phyloP scores from a whole-genome alignment of 108 stramenopile genomes.

The Nitzschia inconspicua region DNA sequence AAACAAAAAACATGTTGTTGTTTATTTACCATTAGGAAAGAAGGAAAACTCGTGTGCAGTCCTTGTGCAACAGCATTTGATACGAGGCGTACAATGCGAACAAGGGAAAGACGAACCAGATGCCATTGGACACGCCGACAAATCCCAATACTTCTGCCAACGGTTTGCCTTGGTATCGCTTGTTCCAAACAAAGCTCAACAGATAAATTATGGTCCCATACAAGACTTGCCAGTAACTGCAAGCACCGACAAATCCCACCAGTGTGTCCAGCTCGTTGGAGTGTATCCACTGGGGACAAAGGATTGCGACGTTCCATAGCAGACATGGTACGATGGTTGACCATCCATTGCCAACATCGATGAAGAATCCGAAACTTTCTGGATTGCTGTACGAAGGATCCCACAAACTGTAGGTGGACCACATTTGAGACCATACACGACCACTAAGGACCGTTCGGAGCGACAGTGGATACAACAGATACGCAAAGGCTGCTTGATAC shows the following conservation, averaged over 20 bases:
- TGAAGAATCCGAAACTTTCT: constrained; percentile 85
- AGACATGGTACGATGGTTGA: constrained; percentile 72
- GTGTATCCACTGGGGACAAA: constrained; percentile 34
- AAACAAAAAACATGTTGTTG: no score
- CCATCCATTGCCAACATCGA: constrained; percentile 83
- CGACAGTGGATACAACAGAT: constrained; percentile 56
- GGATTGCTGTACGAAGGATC: constrained; percentile 84
- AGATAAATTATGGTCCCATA: constrained; percentile 82
- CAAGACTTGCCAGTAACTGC: constrained; percentile 75
- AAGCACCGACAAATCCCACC: constrained; percentile 60
- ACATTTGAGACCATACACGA: constrained; percentile 64
- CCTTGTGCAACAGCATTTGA: constrained; percentile 50
- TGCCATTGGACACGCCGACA: constrained; percentile 68
- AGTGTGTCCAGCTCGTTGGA: not conserved
- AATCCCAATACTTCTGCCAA: constrained; percentile 53
- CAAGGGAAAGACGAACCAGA: constrained; percentile 77
- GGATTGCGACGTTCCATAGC: constrained; percentile 66
- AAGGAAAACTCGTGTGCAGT: no score
- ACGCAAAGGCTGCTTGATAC: constrained; percentile 41
- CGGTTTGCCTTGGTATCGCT: constrained; percentile 52
- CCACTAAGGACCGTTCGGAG: constrained; percentile 42
- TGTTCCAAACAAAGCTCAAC: constrained; percentile 64
- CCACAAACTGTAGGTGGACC: constrained; percentile 78
- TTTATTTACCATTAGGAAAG: no score
- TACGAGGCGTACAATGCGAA: constrained; percentile 58